Percentiles rank a stretch among this genome's conserved stretches.
Conservation (phyloP, 805 yeast species). For the Pachysolen tannophilus region DNA sequence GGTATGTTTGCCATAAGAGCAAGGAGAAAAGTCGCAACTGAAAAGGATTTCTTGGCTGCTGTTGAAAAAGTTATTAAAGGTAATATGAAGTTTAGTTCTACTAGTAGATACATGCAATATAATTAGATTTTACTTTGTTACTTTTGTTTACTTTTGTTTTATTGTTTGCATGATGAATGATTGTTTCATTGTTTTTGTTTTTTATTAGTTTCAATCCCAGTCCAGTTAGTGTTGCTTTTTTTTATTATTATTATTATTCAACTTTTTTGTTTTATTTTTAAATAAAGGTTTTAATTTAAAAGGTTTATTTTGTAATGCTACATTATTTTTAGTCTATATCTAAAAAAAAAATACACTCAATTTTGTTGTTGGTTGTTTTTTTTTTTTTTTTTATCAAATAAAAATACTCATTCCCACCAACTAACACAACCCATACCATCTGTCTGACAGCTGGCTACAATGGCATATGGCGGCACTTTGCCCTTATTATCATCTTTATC, state of each 20-base stretch:
- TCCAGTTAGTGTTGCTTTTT: too few relatives aligned
- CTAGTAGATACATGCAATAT: conserved; percentile 98
- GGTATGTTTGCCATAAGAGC: conserved; percentile 99
- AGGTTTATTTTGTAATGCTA: neutral
- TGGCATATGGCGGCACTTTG: conserved; percentile 71
- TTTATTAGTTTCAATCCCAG: too few relatives aligned
- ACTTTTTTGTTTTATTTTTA: conserved; percentile 1
- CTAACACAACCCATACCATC: conserved; percentile 95
- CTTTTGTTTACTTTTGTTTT: too few relatives aligned
- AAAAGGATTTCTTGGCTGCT: conserved; percentile 94
- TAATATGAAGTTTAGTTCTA: conserved; percentile 93
- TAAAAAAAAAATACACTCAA: neutral
- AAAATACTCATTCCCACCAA: conserved; percentile 75
- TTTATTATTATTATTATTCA: neutral
- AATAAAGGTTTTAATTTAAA: neutral
- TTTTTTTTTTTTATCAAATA: neutral
- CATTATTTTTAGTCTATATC: neutral
- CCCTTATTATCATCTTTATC: conserved; percentile 27
- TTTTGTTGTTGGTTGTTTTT: too few relatives aligned
- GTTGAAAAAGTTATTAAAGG: conserved; percentile 99
- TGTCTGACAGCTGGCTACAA: conserved; percentile 84
- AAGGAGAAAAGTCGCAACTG: conserved; percentile 95
- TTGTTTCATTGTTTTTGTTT: too few relatives aligned
- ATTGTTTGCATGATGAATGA: too few relatives aligned
- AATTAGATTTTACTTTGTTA: conserved; percentile 37